phyloP scores from a whole-genome alignment of 1,284 basidiomycete species.

The Leccinum cinnamomeum region DNA sequence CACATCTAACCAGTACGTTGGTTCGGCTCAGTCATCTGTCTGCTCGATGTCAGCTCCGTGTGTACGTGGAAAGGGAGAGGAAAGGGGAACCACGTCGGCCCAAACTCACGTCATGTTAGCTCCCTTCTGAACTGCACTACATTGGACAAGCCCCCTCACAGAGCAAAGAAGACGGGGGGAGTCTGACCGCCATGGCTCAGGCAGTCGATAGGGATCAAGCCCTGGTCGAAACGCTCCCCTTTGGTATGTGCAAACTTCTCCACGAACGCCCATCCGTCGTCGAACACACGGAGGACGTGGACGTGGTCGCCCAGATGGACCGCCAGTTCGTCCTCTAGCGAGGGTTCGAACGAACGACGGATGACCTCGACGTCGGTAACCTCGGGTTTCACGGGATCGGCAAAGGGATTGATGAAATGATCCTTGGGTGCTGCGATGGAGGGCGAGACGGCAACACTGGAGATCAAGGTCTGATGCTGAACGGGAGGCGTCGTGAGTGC shows the following conservation, averaged over 20 bases:
- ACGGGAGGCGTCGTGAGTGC: slow-evolving; percentile 19
- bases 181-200: slow-evolving; percentile 48
- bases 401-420: slow-evolving; percentile 41
- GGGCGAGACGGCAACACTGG: slow-evolving; percentile 6
- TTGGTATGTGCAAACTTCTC: slow-evolving; percentile 38
- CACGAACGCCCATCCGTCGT: slow-evolving; percentile 67
- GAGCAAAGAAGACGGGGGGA: slow-evolving; percentile 49
- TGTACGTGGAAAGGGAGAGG: not conserved
- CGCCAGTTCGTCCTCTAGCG: slow-evolving; percentile 57
- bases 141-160: not conserved
- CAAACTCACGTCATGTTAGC: slow-evolving; percentile 10
- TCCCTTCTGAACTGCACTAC: slow-evolving; percentile 1
- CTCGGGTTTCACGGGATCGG: slow-evolving; percentile 33
- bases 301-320: slow-evolving; percentile 54
- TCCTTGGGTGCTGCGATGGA: slow-evolving; percentile 17
- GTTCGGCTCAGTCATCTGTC: not conserved
- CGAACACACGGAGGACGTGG: slow-evolving; percentile 52
- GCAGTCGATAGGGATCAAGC: slow-evolving; percentile 63
- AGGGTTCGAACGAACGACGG: slow-evolving; percentile 55
- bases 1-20: not conserved
- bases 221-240: slow-evolving; percentile 20
- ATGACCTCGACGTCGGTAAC: slow-evolving; percentile 47
- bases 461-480: not conserved
- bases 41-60: slow-evolving; percentile 5
- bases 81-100: not conserved